These are phyloP conservation scores for Closterium sp. DNA, from an alignment of 139 green algal genomes.

Conservation along the genomic window DNA sequence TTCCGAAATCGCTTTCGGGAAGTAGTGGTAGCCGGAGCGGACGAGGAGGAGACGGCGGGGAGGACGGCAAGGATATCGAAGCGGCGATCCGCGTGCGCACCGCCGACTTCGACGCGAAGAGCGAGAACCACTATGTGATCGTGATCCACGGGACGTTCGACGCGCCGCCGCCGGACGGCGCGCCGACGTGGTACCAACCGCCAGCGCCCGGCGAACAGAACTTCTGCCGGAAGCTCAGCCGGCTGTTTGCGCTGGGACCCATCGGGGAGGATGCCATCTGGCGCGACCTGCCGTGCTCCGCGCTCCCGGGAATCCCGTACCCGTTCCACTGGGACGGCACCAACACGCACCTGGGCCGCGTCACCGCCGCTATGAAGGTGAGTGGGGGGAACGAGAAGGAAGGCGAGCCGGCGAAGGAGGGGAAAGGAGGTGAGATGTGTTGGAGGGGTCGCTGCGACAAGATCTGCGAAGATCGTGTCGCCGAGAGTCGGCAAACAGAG, in stretches of 20 bases:
- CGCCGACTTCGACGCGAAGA: neutral
- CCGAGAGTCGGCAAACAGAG: no score
- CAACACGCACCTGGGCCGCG: slow-evolving; percentile 11
- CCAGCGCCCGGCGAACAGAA: neutral
- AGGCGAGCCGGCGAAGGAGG: neutral
- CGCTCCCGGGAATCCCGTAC: slow-evolving; percentile 10
- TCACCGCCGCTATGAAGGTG: neutral
- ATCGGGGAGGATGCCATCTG: neutral
- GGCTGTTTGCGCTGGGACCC: neutral
- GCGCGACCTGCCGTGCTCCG: neutral
- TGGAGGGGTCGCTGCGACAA: neutral
- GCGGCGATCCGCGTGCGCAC: neutral
- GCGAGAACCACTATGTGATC: slow-evolving; percentile 26
- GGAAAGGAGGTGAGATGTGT: neutral
- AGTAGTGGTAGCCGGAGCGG: neutral
- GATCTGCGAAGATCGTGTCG: neutral
- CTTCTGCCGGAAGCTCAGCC: neutral
- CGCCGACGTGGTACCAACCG: slow-evolving; percentile 23
- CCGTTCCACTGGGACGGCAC: slow-evolving; percentile 43
- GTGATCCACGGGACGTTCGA: slow-evolving; percentile 36
- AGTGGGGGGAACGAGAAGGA: neutral
- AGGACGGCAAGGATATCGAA: neutral
- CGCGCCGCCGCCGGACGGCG: neutral
- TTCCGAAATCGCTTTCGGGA: neutral
- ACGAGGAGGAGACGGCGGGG: neutral